These are phyloP conservation scores for Globisporangium spinosum DNA, from an alignment of 352 stramenopile genomes.

Conservation along the genomic window DNA sequence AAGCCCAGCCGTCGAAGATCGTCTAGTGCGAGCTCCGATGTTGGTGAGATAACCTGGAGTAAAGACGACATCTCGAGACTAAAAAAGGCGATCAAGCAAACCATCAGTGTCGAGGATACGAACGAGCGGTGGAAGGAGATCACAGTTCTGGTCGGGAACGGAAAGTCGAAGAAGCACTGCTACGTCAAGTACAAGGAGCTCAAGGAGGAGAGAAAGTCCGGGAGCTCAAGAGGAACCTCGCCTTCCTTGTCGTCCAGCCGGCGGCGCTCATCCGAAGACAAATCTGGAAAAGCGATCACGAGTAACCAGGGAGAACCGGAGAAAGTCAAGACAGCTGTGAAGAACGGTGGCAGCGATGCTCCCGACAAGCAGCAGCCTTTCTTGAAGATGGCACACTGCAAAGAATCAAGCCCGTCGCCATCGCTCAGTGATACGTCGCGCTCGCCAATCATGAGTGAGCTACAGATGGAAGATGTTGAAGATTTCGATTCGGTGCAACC, in stretches of 20 bases:
- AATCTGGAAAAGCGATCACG: constrained; percentile 4
- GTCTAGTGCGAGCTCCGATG: constrained; percentile 23
- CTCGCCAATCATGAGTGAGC: constrained; percentile 6
- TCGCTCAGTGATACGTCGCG: neutral
- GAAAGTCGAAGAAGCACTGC: constrained; percentile 76
- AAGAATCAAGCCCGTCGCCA: neutral
- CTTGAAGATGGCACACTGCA: neutral
- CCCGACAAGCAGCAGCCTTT: neutral
- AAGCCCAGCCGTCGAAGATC: constrained; percentile 15
- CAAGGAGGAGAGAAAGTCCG: constrained; percentile 48
- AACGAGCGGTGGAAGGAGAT: constrained; percentile 75
- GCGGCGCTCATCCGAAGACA: constrained; percentile 15
- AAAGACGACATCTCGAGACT: constrained; percentile 54
- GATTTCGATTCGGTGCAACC: constrained; percentile 12
- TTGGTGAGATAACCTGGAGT: constrained; percentile 30
- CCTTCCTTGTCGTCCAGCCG: constrained; percentile 20
- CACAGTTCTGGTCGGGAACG: constrained; percentile 45
- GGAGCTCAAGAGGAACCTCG: constrained; percentile 18
- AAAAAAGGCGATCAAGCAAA: constrained; percentile 77
- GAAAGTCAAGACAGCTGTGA: constrained; percentile 12
- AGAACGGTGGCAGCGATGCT: constrained; percentile 26
- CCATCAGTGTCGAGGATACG: constrained; percentile 53
- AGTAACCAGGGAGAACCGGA: neutral
- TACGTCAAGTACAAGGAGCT: constrained; percentile 86
- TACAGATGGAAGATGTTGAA: constrained; percentile 23